These are phyloP conservation scores for Plectosphaerella cucumerina DNA, from an alignment of 2,329 filamentous ascomycete species.

Conservation along the genomic window DNA sequence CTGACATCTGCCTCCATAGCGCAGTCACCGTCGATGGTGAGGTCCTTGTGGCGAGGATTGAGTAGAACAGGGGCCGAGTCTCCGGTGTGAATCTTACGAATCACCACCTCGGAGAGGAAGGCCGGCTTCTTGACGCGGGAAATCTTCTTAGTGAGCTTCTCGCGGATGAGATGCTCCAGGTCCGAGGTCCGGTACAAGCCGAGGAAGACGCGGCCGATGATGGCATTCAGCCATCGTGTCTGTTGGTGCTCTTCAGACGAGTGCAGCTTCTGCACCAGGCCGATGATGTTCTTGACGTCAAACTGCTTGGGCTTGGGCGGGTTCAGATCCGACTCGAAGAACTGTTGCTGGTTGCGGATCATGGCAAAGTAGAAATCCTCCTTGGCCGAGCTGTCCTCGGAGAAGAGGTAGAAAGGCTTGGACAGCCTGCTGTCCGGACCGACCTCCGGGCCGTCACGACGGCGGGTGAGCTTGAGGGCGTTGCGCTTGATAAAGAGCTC, in stretches of 20 bases:
- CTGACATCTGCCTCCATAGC: slow-evolving; percentile 81
- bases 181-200: slow-evolving; percentile 81
- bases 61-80: slow-evolving; percentile 84
- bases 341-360: slow-evolving; percentile 75
- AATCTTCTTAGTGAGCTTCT: slow-evolving; percentile 95
- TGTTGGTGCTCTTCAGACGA: slow-evolving; percentile 88
- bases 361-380: slow-evolving; percentile 98
- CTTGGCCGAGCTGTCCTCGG: slow-evolving; percentile 91
- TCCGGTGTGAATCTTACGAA: slow-evolving; percentile 81
- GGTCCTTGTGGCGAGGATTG: slow-evolving; percentile 80
- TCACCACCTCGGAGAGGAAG: slow-evolving; percentile 80
- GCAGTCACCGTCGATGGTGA: slow-evolving; percentile 89
- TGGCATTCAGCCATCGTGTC: slow-evolving; percentile 88
- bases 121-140: slow-evolving; percentile 86
- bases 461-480: slow-evolving; percentile 75
- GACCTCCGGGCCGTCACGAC: slow-evolving; percentile 47
- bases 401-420: slow-evolving; percentile 91
- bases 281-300: slow-evolving; percentile 81
- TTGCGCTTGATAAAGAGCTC: slow-evolving; percentile 96
- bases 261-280: slow-evolving; percentile 84
- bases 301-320: slow-evolving; percentile 71
- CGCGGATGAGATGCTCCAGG: slow-evolving; percentile 71
- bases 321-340: slow-evolving; percentile 48
- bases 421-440: slow-evolving; percentile 54
- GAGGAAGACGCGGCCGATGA: slow-evolving; percentile 84